phyloP scores from a whole-genome alignment of 1,284 basidiomycete species.

The Coriolopsis trogii region DNA sequence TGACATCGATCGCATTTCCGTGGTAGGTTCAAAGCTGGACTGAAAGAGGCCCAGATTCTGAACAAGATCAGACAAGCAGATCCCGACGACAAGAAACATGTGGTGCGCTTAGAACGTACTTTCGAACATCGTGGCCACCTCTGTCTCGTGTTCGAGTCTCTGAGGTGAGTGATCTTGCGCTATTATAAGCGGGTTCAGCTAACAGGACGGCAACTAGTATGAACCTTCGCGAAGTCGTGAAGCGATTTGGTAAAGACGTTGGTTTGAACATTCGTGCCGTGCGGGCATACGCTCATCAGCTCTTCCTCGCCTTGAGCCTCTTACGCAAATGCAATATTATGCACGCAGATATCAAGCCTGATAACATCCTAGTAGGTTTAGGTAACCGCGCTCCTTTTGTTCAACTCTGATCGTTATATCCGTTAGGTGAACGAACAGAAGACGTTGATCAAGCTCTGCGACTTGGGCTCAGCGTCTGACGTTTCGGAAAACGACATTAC shows the following conservation, averaged over 20 bases:
- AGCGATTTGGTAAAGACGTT: slow-evolving; percentile 98
- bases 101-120: slow-evolving; percentile 88
- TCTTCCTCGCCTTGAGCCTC: slow-evolving; percentile 87
- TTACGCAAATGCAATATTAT: slow-evolving; percentile 91
- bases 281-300: slow-evolving; percentile 96
- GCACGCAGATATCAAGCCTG: slow-evolving; percentile 98
- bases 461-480: slow-evolving; percentile 95
- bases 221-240: slow-evolving; percentile 98
- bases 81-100: slow-evolving; percentile 95
- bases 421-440: slow-evolving; percentile 92
- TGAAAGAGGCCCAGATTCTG: slow-evolving; percentile 91
- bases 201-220: slow-evolving; percentile 64
- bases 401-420: neutral
- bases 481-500: slow-evolving; percentile 96
- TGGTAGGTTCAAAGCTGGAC: slow-evolving; percentile 88
- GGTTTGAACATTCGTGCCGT: slow-evolving; percentile 96
- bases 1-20: neutral
- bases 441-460: slow-evolving; percentile 92
- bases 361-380: slow-evolving; percentile 83
- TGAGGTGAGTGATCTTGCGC: slow-evolving; percentile 62
- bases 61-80: slow-evolving; percentile 87
- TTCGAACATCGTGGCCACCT: slow-evolving; percentile 98
- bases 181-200: slow-evolving; percentile 1
- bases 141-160: slow-evolving; percentile 94
- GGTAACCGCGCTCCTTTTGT: slow-evolving; percentile 31